A percentile compares a stretch with the other conserved stretches of the same genome.
Conservation (phyloP, 2,329 filamentous ascomycete species). For the Hysterium pulicare region DNA sequence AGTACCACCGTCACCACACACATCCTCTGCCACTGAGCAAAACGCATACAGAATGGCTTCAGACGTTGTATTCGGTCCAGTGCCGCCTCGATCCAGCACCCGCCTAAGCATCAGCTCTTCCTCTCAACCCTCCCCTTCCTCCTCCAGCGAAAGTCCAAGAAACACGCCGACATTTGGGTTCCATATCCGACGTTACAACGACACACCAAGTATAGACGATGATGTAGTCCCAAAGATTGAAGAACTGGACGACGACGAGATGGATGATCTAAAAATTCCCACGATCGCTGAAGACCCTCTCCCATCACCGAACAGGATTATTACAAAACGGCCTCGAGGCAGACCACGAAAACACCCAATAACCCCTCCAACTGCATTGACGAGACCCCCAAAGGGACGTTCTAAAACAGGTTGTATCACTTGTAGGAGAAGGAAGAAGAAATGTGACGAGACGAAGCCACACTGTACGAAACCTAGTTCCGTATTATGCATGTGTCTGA, state of each 20-base stretch:
- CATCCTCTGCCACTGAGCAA: constrained; percentile 1
- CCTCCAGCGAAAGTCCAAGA: constrained; percentile 38
- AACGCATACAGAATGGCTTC: constrained; percentile 30
- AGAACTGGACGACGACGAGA: constrained; percentile 47
- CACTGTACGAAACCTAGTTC: constrained; percentile 30
- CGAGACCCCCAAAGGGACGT: constrained; percentile 72
- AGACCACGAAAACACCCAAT: constrained; percentile 79
- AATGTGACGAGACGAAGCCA: constrained; percentile 52
- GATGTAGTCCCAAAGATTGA: constrained; percentile 53
- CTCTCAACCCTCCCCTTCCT: constrained; percentile 39
- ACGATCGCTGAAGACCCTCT: constrained; percentile 28
- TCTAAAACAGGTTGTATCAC: constrained; percentile 59
- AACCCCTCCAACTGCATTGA: constrained; percentile 54
- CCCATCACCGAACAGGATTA: constrained; percentile 34
- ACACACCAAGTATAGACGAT: constrained; percentile 23
- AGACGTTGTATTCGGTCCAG: constrained; percentile 31
- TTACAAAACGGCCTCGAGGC: constrained; percentile 55
- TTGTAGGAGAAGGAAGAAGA: constrained; percentile 60
- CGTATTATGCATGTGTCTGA: neutral
- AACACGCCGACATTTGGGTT: constrained; percentile 34
- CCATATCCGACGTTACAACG: constrained; percentile 23
- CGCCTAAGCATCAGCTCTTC: constrained; percentile 40
- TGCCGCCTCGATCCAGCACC: constrained; percentile 28
- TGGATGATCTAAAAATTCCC: constrained; percentile 37
- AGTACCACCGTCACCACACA: neutral